Evolutionary conservation across 2,329 filamentous ascomycete species (phyloP).

Genomic region (Fusarium sambucinum): DNA sequence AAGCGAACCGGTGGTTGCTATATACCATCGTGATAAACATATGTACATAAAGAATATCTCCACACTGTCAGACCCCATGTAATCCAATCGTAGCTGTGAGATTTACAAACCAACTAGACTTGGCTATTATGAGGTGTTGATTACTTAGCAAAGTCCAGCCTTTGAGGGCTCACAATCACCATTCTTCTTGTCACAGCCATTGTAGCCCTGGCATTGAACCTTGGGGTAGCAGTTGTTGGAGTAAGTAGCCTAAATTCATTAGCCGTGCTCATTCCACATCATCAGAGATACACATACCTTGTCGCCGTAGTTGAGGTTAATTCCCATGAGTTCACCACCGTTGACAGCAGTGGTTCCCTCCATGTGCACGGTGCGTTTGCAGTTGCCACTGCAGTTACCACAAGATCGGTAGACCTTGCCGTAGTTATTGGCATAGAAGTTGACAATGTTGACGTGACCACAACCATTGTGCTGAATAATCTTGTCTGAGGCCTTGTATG

Average conservation of each 20-base stretch:
- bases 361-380: conserved; percentile 59
- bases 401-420: conserved; percentile 56
- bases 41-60: not conserved
- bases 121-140: not conserved
- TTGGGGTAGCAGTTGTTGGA: conserved; percentile 48
- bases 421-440: conserved; percentile 58
- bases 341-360: conserved; percentile 56
- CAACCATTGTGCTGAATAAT: conserved; percentile 62
- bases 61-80: too few species aligned
- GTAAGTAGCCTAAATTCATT: conserved; percentile 42
- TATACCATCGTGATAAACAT: not conserved
- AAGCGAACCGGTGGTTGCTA: too few species aligned
- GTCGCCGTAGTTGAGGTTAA: conserved; percentile 56
- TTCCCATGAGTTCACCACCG: conserved; percentile 60
- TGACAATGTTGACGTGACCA: conserved; percentile 57
- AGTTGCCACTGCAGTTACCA: conserved; percentile 49
- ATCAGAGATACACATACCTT: not conserved
- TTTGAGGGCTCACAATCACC: conserved; percentile 49
- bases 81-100: rapidly evolving
- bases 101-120: not conserved
- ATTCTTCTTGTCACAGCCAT: conserved; percentile 48
- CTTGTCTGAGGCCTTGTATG: conserved; percentile 60
- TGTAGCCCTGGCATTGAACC: conserved; percentile 49
- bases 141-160: conserved; percentile 3
- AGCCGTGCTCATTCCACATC: rapidly evolving